phyloP scores from a whole-genome alignment of 2,329 filamentous ascomycete genomes.

The Diplocarpon rosae region DNA sequence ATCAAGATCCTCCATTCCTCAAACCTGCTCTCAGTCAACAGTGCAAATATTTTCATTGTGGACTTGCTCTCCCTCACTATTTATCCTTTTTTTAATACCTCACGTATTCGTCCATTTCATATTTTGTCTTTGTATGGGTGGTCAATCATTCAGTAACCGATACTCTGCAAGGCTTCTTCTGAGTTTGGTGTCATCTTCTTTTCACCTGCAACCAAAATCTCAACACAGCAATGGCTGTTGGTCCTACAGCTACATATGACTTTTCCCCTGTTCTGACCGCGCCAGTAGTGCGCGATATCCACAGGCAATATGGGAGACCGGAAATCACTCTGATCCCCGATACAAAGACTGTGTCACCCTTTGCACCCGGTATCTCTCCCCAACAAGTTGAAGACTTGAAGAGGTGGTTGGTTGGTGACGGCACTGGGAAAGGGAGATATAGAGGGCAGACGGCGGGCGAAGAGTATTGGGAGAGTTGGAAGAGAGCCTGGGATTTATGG shows the following conservation, averaged over 20 bases:
- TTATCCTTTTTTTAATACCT: neutral
- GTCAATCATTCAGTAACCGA: too few species aligned
- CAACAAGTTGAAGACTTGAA: slow-evolving; percentile 9
- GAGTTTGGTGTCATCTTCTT: too few species aligned
- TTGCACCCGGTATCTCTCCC: slow-evolving; percentile 16
- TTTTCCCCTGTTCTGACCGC: slow-evolving; percentile 14
- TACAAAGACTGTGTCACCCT: slow-evolving; percentile 12
- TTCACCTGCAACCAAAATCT: too few species aligned
- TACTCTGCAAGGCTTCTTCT: too few species aligned
- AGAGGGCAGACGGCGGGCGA: slow-evolving; percentile 1
- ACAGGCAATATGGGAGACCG: neutral
- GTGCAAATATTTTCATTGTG: neutral
- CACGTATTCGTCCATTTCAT: neutral
- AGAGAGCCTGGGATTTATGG: slow-evolving; percentile 26
- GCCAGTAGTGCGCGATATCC: slow-evolving; percentile 5
- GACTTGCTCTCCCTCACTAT: neutral
- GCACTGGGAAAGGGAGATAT: neutral
- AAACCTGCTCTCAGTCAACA: slow-evolving; percentile 3
- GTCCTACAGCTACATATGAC: slow-evolving; percentile 3
- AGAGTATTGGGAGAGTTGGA: slow-evolving; percentile 24
- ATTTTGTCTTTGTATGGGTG: too few species aligned
- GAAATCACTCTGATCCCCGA: slow-evolving; percentile 16
- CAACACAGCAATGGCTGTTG: too few species aligned
- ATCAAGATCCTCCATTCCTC: slow-evolving; percentile 11
- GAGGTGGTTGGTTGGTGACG: slow-evolving; percentile 5